These are phyloP conservation scores for Chalaropsis ovoidea DNA, from an alignment of 2,329 filamentous ascomycete species.

Conservation along the genomic window DNA sequence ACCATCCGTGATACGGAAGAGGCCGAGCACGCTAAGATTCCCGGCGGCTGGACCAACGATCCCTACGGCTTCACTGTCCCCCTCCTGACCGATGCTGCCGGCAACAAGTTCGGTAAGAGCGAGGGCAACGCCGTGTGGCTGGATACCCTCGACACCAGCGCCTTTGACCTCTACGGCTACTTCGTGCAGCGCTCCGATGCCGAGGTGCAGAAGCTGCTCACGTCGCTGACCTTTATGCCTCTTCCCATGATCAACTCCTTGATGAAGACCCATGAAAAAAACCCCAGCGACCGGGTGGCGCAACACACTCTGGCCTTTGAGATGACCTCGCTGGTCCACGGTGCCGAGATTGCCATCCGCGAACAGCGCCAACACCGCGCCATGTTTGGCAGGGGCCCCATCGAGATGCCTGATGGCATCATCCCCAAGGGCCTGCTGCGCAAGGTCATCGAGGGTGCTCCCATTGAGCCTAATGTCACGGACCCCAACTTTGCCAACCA, in stretches of 20 bases:
- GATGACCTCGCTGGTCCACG: slow-evolving; percentile 71
- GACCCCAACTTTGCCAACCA: slow-evolving; percentile 41
- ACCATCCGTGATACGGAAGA: slow-evolving; percentile 53
- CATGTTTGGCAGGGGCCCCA: slow-evolving; percentile 37
- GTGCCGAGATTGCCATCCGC: slow-evolving; percentile 50
- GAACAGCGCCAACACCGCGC: slow-evolving; percentile 48
- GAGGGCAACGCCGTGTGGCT: slow-evolving; percentile 93
- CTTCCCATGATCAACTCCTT: slow-evolving; percentile 53
- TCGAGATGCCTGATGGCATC: slow-evolving; percentile 21
- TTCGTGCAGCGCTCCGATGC: slow-evolving; percentile 74
- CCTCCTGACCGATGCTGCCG: slow-evolving; percentile 72
- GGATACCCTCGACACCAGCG: slow-evolving; percentile 65
- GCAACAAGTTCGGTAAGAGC: slow-evolving; percentile 89
- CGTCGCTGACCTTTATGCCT: slow-evolving; percentile 83
- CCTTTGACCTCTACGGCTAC: slow-evolving; percentile 84
- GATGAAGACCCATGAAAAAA: slow-evolving; percentile 56
- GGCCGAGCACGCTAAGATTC: slow-evolving; percentile 35
- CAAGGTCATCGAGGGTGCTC: slow-evolving; percentile 21
- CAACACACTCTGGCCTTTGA: slow-evolving; percentile 78
- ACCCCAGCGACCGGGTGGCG: slow-evolving; percentile 63
- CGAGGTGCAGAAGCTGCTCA: slow-evolving; percentile 71
- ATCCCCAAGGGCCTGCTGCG: slow-evolving; percentile 21
- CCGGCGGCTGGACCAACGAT: slow-evolving; percentile 38
- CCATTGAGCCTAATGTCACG: slow-evolving; percentile 26
- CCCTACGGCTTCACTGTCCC: slow-evolving; percentile 87